These are phyloP conservation scores for Hypoxylon intermedium DNA, from an alignment of 495 filamentous ascomycete species.

Conservation along the genomic window DNA sequence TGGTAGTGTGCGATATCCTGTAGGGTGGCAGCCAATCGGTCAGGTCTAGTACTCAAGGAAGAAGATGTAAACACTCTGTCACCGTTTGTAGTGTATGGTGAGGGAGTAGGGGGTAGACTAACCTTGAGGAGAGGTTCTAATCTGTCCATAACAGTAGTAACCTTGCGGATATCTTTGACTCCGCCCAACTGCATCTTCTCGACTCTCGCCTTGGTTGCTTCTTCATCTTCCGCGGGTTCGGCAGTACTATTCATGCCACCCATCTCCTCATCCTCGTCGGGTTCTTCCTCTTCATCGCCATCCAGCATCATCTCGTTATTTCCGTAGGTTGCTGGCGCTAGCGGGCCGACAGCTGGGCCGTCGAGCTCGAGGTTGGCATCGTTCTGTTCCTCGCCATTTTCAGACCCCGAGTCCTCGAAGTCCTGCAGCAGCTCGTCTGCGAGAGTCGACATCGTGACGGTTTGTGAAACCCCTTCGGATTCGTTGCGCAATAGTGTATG, in stretches of 20 bases:
- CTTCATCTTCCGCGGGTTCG: slow-evolving; percentile 65
- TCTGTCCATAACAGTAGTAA: slow-evolving; percentile 77
- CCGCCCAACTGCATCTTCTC: slow-evolving; percentile 79
- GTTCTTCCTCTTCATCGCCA: slow-evolving; percentile 54
- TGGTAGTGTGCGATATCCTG: slow-evolving; percentile 82
- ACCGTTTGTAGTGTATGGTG: slow-evolving; percentile 22
- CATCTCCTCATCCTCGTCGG: slow-evolving; percentile 64
- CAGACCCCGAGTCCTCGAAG: slow-evolving; percentile 78
- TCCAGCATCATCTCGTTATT: slow-evolving; percentile 50
- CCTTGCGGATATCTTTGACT: slow-evolving; percentile 75
- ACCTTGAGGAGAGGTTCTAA: slow-evolving; percentile 80
- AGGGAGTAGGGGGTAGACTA: slow-evolving; percentile 48
- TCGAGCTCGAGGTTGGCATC: slow-evolving; percentile 50
- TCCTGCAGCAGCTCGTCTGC: slow-evolving; percentile 87
- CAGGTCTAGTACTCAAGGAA: slow-evolving; percentile 60
- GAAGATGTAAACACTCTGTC: slow-evolving; percentile 58
- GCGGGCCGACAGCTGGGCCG: slow-evolving; percentile 35
- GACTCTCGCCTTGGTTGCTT: slow-evolving; percentile 73
- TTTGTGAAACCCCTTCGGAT: neutral
- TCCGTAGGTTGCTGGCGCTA: slow-evolving; percentile 33
- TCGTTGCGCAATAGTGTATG: neutral
- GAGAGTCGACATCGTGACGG: slow-evolving; percentile 71
- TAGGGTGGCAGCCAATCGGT: slow-evolving; percentile 58
- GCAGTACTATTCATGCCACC: slow-evolving; percentile 52
- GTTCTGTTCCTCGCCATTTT: slow-evolving; percentile 62